phyloP scores from a whole-genome alignment of 148 eudicot genomes.

The Simmondsia chinensis region DNA sequence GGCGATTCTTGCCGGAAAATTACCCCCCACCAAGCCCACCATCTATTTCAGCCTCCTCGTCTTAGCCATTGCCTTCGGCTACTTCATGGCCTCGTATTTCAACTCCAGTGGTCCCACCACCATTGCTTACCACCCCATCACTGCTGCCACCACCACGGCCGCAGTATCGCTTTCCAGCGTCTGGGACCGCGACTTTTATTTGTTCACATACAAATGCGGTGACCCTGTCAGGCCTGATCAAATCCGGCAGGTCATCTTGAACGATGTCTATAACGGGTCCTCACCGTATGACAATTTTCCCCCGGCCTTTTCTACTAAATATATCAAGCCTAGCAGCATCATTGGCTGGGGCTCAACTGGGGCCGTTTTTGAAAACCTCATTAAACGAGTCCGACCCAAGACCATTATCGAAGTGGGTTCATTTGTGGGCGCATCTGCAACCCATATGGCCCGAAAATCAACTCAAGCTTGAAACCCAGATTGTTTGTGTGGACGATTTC shows the following conservation, averaged over 20 bases:
- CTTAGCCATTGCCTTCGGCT: conserved; percentile 32
- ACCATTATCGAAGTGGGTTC: conserved; percentile 63
- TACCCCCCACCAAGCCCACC: conserved; percentile 7
- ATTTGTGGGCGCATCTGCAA: conserved; percentile 74
- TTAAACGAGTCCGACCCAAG: conserved; percentile 31
- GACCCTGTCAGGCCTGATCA: conserved; percentile 17
- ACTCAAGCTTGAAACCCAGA: conserved; percentile 41
- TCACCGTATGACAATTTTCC: conserved; percentile 58
- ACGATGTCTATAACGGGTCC: conserved; percentile 39
- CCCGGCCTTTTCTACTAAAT: conserved; percentile 24
- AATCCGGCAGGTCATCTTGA: conserved; percentile 30
- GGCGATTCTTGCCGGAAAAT: not conserved
- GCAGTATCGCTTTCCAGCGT: no score
- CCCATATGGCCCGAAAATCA: conserved; percentile 47
- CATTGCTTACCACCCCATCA: no score
- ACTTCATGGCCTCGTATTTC: conserved; percentile 15
- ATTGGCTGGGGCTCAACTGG: conserved; percentile 76
- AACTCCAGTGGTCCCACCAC: not conserved
- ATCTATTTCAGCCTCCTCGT: conserved; percentile 17
- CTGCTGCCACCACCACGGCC: no score
- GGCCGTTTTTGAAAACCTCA: conserved; percentile 50
- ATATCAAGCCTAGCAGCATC: conserved; percentile 22
- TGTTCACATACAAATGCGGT: conserved; percentile 24
- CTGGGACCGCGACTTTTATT: conserved; percentile 26
- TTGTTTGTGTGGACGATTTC: conserved; percentile 69